A percentile compares a stretch with the other conserved stretches of the same genome.
These are phyloP conservation scores for Botrytis paeoniae DNA, from an alignment of 2,329 filamentous ascomycete species.

Conservation along the genomic window DNA sequence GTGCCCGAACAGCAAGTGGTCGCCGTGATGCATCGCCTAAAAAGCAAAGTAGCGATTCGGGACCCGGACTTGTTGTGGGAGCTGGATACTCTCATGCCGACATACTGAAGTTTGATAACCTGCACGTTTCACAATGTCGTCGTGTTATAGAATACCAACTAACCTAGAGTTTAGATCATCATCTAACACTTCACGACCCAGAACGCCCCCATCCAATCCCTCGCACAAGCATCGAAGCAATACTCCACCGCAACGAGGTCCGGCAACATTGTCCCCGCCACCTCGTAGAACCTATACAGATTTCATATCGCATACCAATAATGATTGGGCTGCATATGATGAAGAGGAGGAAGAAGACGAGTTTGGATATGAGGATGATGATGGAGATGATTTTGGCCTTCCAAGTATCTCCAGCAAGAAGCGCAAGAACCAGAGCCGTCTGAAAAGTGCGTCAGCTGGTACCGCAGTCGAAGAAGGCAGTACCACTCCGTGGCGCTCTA, in stretches of 20 bases:
- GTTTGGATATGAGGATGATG: conserved; percentile 74
- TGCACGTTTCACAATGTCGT: conserved; percentile 52
- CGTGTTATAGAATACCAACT: neutral
- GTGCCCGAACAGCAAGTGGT: conserved; percentile 54
- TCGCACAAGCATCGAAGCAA: conserved; percentile 53
- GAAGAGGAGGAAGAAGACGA: conserved; percentile 67
- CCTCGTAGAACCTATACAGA: conserved; percentile 73
- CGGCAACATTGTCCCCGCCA: conserved; percentile 56
- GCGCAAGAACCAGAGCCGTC: conserved; percentile 52
- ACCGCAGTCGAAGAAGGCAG: conserved; percentile 25
- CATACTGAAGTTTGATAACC: conserved; percentile 79
- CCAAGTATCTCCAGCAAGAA: conserved; percentile 92
- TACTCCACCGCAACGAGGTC: conserved; percentile 53
- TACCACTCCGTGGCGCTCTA: conserved; percentile 39
- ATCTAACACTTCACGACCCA: conserved; percentile 62
- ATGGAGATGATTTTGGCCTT: conserved; percentile 92
- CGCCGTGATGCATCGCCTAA: conserved; percentile 53
- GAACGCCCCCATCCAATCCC: conserved; percentile 68
- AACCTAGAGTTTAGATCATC: conserved; percentile 48
- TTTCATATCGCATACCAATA: conserved; percentile 76
- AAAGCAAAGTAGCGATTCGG: conserved; percentile 51
- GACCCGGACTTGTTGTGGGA: conserved; percentile 74
- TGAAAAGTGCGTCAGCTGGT: conserved; percentile 38
- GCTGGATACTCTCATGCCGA: conserved; percentile 96
- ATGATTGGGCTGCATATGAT: conserved; percentile 76